Conservation (phyloP, 352 stramenopile species). For the Blastocystis sp. region DNA sequence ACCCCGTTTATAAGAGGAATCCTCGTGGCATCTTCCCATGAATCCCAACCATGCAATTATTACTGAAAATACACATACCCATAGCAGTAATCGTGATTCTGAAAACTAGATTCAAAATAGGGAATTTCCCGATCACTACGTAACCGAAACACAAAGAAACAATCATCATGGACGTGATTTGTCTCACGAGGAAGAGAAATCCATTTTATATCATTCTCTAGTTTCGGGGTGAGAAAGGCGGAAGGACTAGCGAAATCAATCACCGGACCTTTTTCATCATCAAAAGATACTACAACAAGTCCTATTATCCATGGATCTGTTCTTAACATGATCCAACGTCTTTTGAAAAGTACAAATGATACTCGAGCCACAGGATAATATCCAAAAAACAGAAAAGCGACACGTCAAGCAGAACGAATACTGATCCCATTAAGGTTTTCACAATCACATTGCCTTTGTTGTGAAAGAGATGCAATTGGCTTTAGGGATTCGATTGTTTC, state of each 20-base stretch:
- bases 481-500: background rate
- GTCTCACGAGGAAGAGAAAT: background rate
- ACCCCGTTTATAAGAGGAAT: background rate
- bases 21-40: background rate
- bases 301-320: conserved; percentile 8
- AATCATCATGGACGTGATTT: background rate
- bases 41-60: background rate
- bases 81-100: background rate
- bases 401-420: background rate
- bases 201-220: background rate
- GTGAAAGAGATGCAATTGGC: background rate
- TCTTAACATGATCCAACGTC: background rate
- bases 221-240: background rate
- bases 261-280: conserved; percentile 16
- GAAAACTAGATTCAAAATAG: background rate
- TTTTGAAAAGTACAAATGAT: background rate
- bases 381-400: too few relatives aligned
- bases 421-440: background rate
- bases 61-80: conserved; percentile 36
- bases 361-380: background rate
- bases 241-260: background rate
- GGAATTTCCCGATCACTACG: background rate
- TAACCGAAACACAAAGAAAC: background rate
- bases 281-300: background rate
- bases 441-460: background rate